phyloP scores from a whole-genome alignment of 176 grass and related monocot species.

The Oryza longistaminata region DNA sequence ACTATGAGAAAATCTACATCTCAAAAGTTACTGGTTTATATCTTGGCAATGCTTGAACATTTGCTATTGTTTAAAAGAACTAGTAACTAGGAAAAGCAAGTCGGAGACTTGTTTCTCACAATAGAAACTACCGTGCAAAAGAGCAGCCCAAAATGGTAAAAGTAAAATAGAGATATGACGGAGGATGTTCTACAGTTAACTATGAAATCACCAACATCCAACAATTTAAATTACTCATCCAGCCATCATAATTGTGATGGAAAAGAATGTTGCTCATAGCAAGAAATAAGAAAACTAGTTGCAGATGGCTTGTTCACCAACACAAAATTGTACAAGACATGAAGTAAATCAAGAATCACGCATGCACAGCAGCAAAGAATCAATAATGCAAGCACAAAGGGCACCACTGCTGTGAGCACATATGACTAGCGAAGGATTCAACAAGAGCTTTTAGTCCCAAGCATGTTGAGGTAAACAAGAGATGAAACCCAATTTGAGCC shows the following conservation, averaged over 20 bases:
- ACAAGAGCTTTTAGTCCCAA: neutral
- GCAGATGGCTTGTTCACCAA: neutral
- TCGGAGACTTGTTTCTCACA: neutral
- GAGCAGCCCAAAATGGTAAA: neutral
- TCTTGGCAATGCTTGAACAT: neutral
- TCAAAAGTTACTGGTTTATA: neutral
- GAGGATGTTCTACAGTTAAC: too few relatives aligned
- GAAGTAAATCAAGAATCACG: neutral
- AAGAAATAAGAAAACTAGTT: neutral
- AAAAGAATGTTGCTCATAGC: neutral
- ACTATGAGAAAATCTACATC: neutral
- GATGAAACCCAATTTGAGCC: neutral
- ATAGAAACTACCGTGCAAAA: neutral
- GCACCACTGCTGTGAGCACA: neutral
- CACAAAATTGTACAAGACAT: neutral
- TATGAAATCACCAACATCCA: neutral
- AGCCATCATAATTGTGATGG: neutral
- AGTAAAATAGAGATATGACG: neutral
- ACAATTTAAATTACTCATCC: slow-evolving; percentile 16
- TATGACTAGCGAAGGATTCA: neutral
- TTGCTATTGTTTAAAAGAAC: neutral
- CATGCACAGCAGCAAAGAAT: neutral
- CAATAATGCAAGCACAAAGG: neutral
- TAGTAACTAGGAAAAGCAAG: neutral
- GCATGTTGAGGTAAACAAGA: neutral